Conservation (phyloP, 495 filamentous ascomycete species). For the Podospora fimiseda region DNA sequence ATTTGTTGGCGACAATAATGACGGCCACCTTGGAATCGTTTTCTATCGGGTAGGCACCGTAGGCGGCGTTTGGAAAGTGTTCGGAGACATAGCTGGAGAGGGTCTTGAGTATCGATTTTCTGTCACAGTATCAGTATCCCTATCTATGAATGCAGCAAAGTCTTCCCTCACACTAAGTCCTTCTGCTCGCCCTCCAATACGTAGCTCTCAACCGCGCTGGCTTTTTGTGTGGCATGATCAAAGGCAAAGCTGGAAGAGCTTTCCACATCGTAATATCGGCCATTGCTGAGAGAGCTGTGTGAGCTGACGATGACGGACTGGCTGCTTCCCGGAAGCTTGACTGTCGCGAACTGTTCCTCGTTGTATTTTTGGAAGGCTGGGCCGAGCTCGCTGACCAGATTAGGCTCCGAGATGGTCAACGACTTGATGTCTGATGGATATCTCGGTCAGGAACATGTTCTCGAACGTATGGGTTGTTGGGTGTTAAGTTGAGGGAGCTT, state of each 20-base stretch:
- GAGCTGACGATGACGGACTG: constrained; percentile 81
- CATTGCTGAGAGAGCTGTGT: constrained; percentile 70
- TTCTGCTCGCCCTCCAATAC: constrained; percentile 71
- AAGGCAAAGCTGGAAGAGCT: constrained; percentile 79
- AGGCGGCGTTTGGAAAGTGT: constrained; percentile 78
- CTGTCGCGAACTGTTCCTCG: constrained; percentile 81
- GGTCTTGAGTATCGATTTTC: constrained; percentile 74
- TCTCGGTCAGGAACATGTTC: constrained; percentile 4
- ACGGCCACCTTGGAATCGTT: constrained; percentile 71
- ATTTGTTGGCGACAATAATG: constrained; percentile 87
- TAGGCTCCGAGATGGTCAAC: constrained; percentile 64
- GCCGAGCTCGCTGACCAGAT: constrained; percentile 59
- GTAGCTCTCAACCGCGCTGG: constrained; percentile 72
- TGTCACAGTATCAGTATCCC: constrained; percentile 23
- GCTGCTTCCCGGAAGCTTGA: constrained; percentile 81
- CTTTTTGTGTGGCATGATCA: constrained; percentile 81
- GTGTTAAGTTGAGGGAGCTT: constrained; percentile 8
- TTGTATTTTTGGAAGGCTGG: constrained; percentile 94
- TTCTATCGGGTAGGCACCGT: constrained; percentile 73
- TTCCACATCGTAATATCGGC: constrained; percentile 83
- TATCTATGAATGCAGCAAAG: background rate
- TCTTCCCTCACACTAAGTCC: constrained; percentile 63
- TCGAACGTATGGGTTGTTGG: background rate
- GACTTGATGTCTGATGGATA: constrained; percentile 70
- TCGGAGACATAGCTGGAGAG: constrained; percentile 73